Conservation (phyloP, 2,329 filamentous ascomycete species). For the Raffaelea ambrosiae region DNA sequence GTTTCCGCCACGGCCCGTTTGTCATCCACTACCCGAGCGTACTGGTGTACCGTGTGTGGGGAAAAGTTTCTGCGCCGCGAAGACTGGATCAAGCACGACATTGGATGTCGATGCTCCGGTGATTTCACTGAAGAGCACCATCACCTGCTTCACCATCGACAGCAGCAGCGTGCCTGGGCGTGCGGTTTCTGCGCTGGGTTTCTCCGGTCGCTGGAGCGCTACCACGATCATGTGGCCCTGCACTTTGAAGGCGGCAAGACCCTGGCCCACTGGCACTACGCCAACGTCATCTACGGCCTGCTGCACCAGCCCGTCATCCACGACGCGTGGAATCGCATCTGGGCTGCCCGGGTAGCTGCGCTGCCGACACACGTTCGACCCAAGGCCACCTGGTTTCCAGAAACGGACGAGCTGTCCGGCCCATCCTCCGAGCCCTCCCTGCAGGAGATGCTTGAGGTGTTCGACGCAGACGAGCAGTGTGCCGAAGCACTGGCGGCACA, state of each 20-base stretch:
- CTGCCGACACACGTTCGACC: conserved; percentile 41
- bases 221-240: conserved; percentile 59
- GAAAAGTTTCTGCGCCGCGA: conserved; percentile 61
- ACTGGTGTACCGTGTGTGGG: conserved; percentile 51
- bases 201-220: conserved; percentile 54
- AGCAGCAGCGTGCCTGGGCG: conserved; percentile 58
- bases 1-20: conserved; percentile 1
- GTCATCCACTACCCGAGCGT: conserved; percentile 31
- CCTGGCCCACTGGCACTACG: conserved; percentile 60
- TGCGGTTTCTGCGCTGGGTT: conserved; percentile 60
- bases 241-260: conserved; percentile 58
- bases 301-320: conserved; percentile 57
- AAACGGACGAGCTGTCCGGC: not conserved
- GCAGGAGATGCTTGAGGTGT: conserved; percentile 58
- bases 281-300: conserved; percentile 57
- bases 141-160: conserved; percentile 25
- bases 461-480: conserved; percentile 48
- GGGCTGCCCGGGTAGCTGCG: conserved; percentile 33
- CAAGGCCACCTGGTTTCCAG: conserved; percentile 50
- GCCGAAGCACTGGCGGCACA: conserved; percentile 48
- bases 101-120: conserved; percentile 54
- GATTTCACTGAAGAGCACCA: conserved; percentile 43
- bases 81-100: conserved; percentile 62
- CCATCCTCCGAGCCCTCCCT: conserved; percentile 21
- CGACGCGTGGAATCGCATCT: conserved; percentile 51